Evolutionary conservation across 805 yeast genomes (phyloP).

Genomic region (Candida insectalens): DNA sequence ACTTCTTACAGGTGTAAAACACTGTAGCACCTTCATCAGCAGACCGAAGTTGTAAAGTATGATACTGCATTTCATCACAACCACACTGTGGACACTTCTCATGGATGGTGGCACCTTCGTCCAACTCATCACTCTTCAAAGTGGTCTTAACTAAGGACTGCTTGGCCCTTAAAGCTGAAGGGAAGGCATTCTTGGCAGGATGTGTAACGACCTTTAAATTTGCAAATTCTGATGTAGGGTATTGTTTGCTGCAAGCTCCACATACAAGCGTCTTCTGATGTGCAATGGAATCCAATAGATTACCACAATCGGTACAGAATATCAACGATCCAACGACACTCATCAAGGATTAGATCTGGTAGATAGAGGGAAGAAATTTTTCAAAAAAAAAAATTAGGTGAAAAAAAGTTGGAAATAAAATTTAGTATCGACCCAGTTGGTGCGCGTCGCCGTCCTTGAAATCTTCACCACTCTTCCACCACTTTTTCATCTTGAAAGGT

Average conservation of each 20-base stretch:
- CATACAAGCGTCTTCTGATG: conserved; percentile 20
- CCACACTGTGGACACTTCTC: conserved; percentile 99
- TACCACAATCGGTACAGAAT: conserved; percentile 91
- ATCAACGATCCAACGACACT: conserved; percentile 93
- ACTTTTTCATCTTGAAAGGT: neutral
- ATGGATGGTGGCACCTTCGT: conserved; percentile 93
- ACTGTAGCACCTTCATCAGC: conserved; percentile 99
- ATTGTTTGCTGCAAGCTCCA: conserved; percentile 31
- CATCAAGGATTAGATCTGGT: too few species aligned
- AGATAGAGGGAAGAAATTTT: neutral
- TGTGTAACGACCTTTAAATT: conserved; percentile 79
- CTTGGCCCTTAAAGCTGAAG: conserved; percentile 71
- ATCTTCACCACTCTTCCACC: too few species aligned
- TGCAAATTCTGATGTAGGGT: conserved; percentile 44
- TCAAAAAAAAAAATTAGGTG: conserved; percentile 4
- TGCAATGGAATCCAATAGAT: conserved; percentile 63
- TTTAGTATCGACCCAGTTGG: too few species aligned
- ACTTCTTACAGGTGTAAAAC: conserved; percentile 88
- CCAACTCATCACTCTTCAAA: conserved; percentile 65
- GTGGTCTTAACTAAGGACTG: conserved; percentile 86
- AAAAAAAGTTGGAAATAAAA: conserved; percentile 5
- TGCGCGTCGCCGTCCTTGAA: too few species aligned
- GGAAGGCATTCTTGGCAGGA: conserved; percentile 90
- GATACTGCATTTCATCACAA: conserved; percentile 96
- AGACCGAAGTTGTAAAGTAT: conserved; percentile 89